Conservation (phyloP, 345 rosid species). For the Conringia planisiliqua region DNA sequence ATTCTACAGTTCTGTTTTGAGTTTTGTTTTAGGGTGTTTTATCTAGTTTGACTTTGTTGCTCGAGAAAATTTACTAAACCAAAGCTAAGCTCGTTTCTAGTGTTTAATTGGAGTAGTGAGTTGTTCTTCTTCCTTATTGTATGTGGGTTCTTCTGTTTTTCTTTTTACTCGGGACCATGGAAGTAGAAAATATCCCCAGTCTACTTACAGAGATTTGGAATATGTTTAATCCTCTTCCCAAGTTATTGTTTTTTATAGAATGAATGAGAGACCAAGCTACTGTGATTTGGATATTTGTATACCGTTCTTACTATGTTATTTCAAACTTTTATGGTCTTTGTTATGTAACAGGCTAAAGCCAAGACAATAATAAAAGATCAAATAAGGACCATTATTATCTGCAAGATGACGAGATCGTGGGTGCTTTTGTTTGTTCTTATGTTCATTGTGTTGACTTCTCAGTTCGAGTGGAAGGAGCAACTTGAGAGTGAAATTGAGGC, state of each 20-base stretch:
- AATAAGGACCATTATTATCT: background rate
- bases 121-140: background rate
- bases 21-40: background rate
- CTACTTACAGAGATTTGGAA: background rate
- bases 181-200: background rate
- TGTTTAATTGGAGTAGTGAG: background rate
- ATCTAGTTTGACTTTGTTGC: slow-evolving; percentile 19
- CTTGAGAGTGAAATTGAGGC: slow-evolving; percentile 54
- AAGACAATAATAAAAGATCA: slow-evolving; percentile 2
- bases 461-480: slow-evolving; percentile 77
- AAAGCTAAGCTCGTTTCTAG: background rate
- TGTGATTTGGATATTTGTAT: background rate
- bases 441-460: slow-evolving; percentile 61
- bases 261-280: background rate
- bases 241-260: background rate
- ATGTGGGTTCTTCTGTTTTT: background rate
- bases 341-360: slow-evolving; percentile 20
- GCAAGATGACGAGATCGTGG: slow-evolving; percentile 64
- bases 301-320: background rate
- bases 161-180: background rate
- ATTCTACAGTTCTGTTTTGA: background rate
- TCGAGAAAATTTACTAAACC: background rate
- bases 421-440: slow-evolving; percentile 58
- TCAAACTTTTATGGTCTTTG: background rate
- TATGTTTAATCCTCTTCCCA: background rate